Percentiles rank a stretch among this genome's conserved stretches.
Conservation (phyloP, 345 rosid species). For the Populus nigra region DNA sequence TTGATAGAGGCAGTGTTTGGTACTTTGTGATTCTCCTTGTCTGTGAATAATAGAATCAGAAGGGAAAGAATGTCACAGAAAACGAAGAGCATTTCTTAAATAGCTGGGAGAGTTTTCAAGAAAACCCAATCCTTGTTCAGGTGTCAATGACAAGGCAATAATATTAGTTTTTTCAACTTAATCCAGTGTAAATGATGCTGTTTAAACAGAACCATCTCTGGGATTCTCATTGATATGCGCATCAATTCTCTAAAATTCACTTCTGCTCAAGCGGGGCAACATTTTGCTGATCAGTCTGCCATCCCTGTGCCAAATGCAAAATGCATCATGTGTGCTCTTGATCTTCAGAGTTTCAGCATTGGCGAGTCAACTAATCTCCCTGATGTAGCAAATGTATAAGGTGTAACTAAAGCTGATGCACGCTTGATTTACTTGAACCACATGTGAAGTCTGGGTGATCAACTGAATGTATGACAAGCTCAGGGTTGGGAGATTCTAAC, state of each 20-base stretch:
- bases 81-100: no score
- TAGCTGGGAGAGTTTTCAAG: neutral
- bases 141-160: neutral
- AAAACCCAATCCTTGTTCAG: neutral
- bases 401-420: constrained; percentile 37
- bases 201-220: neutral
- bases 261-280: neutral
- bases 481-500: constrained; percentile 54
- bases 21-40: no score
- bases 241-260: neutral
- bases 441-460: constrained; percentile 58
- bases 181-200: neutral
- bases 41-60: no score
- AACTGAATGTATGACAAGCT: constrained; percentile 49
- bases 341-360: neutral
- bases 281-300: neutral
- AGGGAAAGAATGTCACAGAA: no score
- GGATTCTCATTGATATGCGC: no score
- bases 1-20: no score
- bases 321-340: neutral
- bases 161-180: no score
- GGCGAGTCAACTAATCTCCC: neutral
- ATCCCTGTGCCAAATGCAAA: neutral
- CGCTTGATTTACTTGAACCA: constrained; percentile 36
- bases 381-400: neutral